Evolutionary conservation across 2,329 filamentous ascomycete species (phyloP).

Genomic region (Dactylellina leptospora): DNA sequence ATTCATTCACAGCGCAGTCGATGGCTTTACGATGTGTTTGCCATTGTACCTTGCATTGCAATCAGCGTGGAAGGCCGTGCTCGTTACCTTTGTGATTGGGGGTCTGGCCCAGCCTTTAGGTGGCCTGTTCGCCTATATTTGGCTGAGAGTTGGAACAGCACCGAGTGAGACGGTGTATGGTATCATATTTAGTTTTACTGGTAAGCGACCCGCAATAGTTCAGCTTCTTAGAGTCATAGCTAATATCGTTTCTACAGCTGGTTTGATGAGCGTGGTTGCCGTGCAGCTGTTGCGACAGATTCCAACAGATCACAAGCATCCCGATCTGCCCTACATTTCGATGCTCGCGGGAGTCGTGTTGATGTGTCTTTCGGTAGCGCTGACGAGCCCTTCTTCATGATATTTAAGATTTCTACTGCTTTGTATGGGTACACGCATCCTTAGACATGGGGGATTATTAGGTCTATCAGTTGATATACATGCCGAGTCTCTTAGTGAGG

Average conservation of each 20-base stretch:
- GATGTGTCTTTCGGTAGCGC: conserved; percentile 48
- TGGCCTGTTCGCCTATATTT: conserved; percentile 81
- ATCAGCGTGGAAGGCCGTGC: conserved; percentile 80
- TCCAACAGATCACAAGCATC: conserved; percentile 66
- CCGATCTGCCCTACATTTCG: conserved; percentile 46
- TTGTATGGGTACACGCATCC: background rate
- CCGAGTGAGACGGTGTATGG: conserved; percentile 74
- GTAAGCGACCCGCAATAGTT: conserved; percentile 31
- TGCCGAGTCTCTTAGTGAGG: too few relatives aligned
- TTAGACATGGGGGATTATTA: too few relatives aligned
- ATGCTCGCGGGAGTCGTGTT: conserved; percentile 38
- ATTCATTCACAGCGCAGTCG: conserved; percentile 97
- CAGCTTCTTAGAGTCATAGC: conserved; percentile 10
- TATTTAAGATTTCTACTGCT: background rate
- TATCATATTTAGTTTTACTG: conserved; percentile 82
- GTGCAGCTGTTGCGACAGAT: conserved; percentile 84
- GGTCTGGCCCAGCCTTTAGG: conserved; percentile 88
- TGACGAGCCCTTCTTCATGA: conserved; percentile 36
- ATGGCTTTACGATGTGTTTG: conserved; percentile 92
- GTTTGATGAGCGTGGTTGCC: conserved; percentile 94
- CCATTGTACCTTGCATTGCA: conserved; percentile 90
- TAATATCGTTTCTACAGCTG: conserved; percentile 64
- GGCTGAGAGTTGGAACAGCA: conserved; percentile 73
- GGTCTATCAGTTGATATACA: too few relatives aligned
- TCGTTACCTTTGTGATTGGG: conserved; percentile 83